Evolutionary conservation across 169 alveolate species (phyloP).

Genomic region (Plasmodium adleri): DNA sequence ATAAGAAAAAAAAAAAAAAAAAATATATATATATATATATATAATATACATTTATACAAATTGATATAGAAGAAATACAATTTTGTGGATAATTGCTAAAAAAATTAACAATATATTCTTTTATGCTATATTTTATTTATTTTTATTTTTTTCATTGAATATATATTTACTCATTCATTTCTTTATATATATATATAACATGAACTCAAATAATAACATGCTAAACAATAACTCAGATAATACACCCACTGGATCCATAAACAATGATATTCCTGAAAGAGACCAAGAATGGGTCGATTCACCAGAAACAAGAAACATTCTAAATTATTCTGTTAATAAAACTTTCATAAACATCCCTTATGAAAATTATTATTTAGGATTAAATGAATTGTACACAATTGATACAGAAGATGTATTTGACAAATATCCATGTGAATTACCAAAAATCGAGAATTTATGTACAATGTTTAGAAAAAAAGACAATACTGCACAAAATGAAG

Average conservation of each 20-base stretch:
- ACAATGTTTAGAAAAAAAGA: not conserved
- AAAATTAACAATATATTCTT: no score
- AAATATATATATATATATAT: no score
- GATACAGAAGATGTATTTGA: constrained; percentile 8
- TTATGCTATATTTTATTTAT: no score
- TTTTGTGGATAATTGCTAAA: no score
- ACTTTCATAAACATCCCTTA: constrained; percentile 9
- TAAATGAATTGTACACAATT: constrained; percentile 16
- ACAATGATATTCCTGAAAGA: not conserved
- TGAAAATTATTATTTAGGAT: constrained; percentile 1
- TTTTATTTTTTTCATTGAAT: not conserved
- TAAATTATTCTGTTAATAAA: not conserved
- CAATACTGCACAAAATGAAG: not conserved
- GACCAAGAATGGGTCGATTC: not conserved
- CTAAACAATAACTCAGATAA: not conserved
- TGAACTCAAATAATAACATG: not conserved
- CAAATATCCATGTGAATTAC: not conserved
- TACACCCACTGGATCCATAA: not conserved
- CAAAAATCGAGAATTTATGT: not conserved
- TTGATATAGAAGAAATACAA: no score
- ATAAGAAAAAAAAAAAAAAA: no score
- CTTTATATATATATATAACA: not conserved
- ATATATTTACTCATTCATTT: not conserved
- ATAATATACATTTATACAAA: no score
- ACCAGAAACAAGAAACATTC: not conserved